These are phyloP conservation scores for Apiospora kogelbergensis DNA, from an alignment of 2,329 filamentous ascomycete genomes.

Conservation along the genomic window DNA sequence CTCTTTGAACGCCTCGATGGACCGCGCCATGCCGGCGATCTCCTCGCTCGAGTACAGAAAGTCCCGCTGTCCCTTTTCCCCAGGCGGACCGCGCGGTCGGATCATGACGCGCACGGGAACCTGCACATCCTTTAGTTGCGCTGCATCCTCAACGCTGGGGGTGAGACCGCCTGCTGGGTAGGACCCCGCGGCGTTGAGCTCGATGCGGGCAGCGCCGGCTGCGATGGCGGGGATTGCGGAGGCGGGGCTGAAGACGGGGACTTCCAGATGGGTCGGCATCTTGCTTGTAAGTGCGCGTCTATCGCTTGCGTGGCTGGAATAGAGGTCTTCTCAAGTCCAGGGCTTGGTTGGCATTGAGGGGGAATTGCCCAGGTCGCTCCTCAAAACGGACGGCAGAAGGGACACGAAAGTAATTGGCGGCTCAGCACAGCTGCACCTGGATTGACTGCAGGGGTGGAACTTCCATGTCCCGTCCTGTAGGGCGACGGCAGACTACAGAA, in stretches of 20 bases:
- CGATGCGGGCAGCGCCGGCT: constrained; percentile 49
- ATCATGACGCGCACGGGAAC: constrained; percentile 56
- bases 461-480: no score
- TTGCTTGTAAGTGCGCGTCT: background rate
- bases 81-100: constrained; percentile 43
- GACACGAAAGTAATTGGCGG: no score
- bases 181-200: constrained; percentile 53
- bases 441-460: no score
- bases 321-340: background rate
- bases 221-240: constrained; percentile 39
- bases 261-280: constrained; percentile 40
- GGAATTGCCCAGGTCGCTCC: no score
- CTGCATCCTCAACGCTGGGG: constrained; percentile 42
- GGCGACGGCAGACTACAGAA: no score
- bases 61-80: constrained; percentile 26
- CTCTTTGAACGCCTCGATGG: constrained; percentile 38
- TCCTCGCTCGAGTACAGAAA: constrained; percentile 51
- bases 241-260: constrained; percentile 51
- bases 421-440: no score
- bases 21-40: constrained; percentile 41
- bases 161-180: constrained; percentile 53
- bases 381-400: no score
- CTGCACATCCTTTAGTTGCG: constrained; percentile 23
- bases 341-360: background rate
- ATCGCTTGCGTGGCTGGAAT: no score